Percentiles rank a stretch among this genome's conserved stretches.
Conservation (phyloP, 768 basidiomycete species). For the Russula griseocarnosa region DNA sequence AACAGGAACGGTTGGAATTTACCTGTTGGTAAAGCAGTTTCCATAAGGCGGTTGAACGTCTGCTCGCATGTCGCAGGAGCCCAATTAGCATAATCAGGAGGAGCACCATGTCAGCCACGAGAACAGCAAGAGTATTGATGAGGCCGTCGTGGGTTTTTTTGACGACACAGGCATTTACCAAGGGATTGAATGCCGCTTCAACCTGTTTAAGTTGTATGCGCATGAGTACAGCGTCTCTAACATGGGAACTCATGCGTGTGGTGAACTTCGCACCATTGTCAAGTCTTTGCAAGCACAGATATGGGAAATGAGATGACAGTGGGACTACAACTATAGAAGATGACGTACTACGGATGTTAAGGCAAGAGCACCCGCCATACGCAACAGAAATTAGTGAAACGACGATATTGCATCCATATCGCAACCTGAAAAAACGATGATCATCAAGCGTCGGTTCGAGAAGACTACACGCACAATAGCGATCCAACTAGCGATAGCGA, state of each 20-base stretch:
- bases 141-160: background rate
- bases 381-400: background rate
- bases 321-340: background rate
- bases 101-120: conserved; percentile 2
- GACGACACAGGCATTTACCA: background rate
- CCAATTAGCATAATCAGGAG: conserved; percentile 4
- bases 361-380: background rate
- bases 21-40: conserved; percentile 21
- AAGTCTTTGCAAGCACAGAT: background rate
- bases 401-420: conserved; percentile 7
- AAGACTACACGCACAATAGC: too few relatives aligned
- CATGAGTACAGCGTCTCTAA: background rate
- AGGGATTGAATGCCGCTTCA: background rate
- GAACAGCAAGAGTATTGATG: background rate
- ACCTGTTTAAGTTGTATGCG: background rate
- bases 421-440: conserved; percentile 3
- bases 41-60: conserved; percentile 10
- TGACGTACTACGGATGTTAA: conserved; percentile 6
- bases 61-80: conserved; percentile 1
- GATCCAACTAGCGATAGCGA: too few relatives aligned
- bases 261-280: background rate
- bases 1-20: background rate
- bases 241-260: background rate
- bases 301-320: background rate
- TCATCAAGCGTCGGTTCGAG: background rate